Conservation (phyloP, 208 protist genomes). For the Phytomonas francai region DNA sequence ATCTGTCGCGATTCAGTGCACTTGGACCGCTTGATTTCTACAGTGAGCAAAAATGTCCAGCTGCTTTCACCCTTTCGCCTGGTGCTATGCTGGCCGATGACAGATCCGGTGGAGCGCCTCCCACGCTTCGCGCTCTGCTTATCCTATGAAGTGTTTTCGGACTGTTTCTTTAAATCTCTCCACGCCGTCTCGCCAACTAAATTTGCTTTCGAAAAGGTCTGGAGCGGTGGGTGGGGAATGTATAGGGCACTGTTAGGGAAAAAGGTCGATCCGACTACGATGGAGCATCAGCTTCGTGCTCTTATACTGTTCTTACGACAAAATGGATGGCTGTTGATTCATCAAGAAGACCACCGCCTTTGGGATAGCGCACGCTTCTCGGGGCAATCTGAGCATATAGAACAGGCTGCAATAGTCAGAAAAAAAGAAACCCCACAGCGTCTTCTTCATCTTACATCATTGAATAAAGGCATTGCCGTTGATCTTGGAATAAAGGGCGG, state of each 20-base stretch:
- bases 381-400: neutral
- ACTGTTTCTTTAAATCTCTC: neutral
- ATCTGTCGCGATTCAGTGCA: neutral
- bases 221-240: neutral
- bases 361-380: slow-evolving; percentile 17
- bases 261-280: slow-evolving; percentile 6
- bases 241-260: neutral
- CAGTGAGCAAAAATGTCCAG: neutral
- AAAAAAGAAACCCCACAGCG: neutral
- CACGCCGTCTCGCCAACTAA: neutral
- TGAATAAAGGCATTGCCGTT: neutral
- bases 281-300: slow-evolving; percentile 8
- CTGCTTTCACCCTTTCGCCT: slow-evolving; percentile 7
- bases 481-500: neutral
- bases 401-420: neutral
- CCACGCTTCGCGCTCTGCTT: slow-evolving; percentile 15
- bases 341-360: slow-evolving; percentile 28
- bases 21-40: neutral
- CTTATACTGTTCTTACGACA: neutral
- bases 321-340: slow-evolving; percentile 30
- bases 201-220: neutral
- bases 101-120: slow-evolving; percentile 9
- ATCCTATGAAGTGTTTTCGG: slow-evolving; percentile 17
- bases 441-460: neutral
- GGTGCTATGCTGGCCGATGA: slow-evolving; percentile 14